phyloP scores from a whole-genome alignment of 108 stramenopile species.

The Cylindrotheca fusiformis region DNA sequence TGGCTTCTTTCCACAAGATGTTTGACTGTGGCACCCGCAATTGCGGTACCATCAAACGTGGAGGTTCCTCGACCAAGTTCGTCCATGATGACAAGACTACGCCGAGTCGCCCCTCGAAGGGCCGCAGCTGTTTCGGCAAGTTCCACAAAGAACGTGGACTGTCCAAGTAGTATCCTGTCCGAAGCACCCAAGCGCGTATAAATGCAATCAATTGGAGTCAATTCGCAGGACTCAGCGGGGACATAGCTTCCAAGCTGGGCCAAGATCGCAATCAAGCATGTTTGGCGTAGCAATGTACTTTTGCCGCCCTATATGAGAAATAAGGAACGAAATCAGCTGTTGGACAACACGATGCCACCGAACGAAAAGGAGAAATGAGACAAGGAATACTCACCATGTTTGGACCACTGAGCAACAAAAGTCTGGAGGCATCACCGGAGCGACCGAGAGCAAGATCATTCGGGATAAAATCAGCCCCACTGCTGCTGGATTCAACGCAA shows the following conservation, averaged over 20 bases:
- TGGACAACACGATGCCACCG: too few species aligned
- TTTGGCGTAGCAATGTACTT: slow-evolving; percentile 95
- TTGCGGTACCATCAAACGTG: slow-evolving; percentile 99
- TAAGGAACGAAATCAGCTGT: too few species aligned
- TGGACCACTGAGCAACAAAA: slow-evolving; percentile 93
- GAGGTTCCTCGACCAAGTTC: slow-evolving; percentile 97
- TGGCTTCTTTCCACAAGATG: slow-evolving; percentile 86
- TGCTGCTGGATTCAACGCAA: slow-evolving; percentile 76
- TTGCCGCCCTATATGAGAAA: slow-evolving; percentile 81
- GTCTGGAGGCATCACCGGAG: slow-evolving; percentile 29
- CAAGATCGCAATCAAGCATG: slow-evolving; percentile 93
- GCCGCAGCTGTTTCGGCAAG: slow-evolving; percentile 98
- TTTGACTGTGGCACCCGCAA: slow-evolving; percentile 96
- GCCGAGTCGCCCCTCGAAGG: slow-evolving; percentile 88
- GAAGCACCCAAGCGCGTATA: slow-evolving; percentile 99
- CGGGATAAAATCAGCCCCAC: slow-evolving; percentile 89
- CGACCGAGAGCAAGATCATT: slow-evolving; percentile 87
- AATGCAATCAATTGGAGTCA: slow-evolving; percentile 98
- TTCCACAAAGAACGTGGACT: slow-evolving; percentile 98
- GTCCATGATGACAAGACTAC: slow-evolving; percentile 97
- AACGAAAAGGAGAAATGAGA: too few species aligned
- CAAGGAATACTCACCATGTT: slow-evolving; percentile 82
- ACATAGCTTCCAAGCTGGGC: slow-evolving; percentile 99
- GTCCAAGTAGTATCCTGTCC: slow-evolving; percentile 97
- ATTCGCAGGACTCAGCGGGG: slow-evolving; percentile 84